Percentiles rank a stretch among this genome's conserved stretches.
Evolutionary conservation across 345 rosid genomes (phyloP).

Genomic region (Salix brachista): DNA sequence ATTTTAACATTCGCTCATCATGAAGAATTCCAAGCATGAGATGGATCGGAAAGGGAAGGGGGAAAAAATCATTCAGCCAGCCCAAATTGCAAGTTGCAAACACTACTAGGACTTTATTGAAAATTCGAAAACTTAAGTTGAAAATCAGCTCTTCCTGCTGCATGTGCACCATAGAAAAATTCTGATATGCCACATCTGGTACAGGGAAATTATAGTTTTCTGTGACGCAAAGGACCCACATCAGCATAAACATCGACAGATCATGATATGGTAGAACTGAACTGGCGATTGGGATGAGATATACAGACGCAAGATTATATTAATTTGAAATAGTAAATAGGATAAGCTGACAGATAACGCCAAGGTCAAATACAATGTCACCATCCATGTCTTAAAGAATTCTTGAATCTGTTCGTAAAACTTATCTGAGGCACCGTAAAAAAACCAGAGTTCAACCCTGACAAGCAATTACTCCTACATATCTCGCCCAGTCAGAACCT

Average conservation of each 20-base stretch:
- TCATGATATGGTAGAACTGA: not conserved
- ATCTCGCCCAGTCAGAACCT: not conserved
- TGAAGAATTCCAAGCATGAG: too few relatives aligned
- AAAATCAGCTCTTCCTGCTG: not conserved
- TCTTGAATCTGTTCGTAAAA: not conserved
- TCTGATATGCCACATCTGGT: constrained; percentile 1
- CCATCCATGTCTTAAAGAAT: constrained; percentile 21
- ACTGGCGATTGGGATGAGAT: constrained; percentile 8
- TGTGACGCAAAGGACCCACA: constrained; percentile 13
- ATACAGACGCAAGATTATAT: not conserved
- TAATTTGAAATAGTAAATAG: constrained; percentile 2
- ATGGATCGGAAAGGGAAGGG: too few relatives aligned
- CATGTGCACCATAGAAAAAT: not conserved
- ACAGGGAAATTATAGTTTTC: not conserved
- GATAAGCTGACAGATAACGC: constrained; percentile 26
- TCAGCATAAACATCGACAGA: not conserved
- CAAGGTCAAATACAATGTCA: constrained; percentile 41
- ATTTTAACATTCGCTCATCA: too few relatives aligned
- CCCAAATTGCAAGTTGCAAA: not conserved
- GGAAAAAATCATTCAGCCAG: too few relatives aligned
- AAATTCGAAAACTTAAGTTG: not conserved
- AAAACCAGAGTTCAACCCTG: constrained; percentile 2
- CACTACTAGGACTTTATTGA: not conserved
- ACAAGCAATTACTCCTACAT: not conserved
- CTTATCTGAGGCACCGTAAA: not conserved